Conservation (phyloP, 345 rosid genomes). For the Lagerstroemia speciosa region DNA sequence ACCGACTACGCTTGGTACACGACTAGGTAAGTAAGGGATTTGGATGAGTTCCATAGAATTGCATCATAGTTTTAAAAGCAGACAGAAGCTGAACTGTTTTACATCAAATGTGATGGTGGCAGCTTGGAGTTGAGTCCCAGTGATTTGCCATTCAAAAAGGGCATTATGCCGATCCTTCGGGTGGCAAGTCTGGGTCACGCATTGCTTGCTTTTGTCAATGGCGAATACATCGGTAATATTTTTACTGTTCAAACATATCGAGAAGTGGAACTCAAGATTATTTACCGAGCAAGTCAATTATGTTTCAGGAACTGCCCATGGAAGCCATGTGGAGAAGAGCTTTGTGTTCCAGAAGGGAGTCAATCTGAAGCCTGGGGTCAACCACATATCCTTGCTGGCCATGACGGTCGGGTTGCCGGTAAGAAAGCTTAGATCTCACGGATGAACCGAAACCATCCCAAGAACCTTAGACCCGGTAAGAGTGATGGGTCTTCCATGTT, state of each 20-base stretch:
- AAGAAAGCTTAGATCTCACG: slow-evolving; percentile 8
- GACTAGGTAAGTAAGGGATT: slow-evolving; percentile 15
- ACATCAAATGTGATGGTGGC: no score
- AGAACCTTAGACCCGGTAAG: no score
- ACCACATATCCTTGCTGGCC: slow-evolving; percentile 44
- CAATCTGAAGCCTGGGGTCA: slow-evolving; percentile 38
- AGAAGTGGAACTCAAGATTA: no score
- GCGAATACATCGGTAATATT: slow-evolving; percentile 36
- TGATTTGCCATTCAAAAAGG: slow-evolving; percentile 40
- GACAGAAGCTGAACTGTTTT: no score
- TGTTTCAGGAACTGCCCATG: slow-evolving; percentile 41
- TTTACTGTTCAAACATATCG: no score
- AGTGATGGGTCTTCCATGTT: slow-evolving; percentile 2
- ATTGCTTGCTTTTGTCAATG: slow-evolving; percentile 57
- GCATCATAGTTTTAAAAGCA: no score
- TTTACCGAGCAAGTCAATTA: no score
- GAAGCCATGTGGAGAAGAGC: slow-evolving; percentile 78
- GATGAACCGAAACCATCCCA: no score
- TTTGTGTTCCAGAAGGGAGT: slow-evolving; percentile 54
- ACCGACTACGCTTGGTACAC: slow-evolving; percentile 81
- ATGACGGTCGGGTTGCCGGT: slow-evolving; percentile 63
- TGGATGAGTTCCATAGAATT: no score
- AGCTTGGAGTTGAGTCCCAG: slow-evolving; percentile 33
- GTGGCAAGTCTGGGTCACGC: slow-evolving; percentile 88
- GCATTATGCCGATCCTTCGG: slow-evolving; percentile 37